Evolutionary conservation across 371 early-diverging fungal species (phyloP).

Genomic region (Syncephalastrum contaminatum): DNA sequence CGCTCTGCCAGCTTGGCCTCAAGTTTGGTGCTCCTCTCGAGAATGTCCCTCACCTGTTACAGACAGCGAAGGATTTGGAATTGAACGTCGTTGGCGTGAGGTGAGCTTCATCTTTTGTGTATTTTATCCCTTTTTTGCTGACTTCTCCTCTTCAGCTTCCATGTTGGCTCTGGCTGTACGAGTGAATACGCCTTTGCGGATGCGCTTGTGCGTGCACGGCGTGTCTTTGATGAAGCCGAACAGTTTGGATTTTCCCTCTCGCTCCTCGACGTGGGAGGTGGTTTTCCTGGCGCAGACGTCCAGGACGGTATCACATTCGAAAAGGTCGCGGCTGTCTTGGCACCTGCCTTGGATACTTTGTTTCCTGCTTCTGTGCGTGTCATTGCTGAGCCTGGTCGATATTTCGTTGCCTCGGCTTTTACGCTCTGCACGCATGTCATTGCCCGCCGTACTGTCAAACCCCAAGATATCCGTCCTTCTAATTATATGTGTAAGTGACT

Average conservation of each 20-base stretch:
- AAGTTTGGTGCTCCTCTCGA: slow-evolving; percentile 94
- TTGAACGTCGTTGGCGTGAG: slow-evolving; percentile 88
- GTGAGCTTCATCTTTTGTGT: slow-evolving; percentile 12
- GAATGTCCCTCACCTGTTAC: slow-evolving; percentile 67
- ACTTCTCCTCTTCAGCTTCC: slow-evolving; percentile 55
- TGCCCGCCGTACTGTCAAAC: slow-evolving; percentile 77
- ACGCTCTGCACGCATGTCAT: slow-evolving; percentile 90
- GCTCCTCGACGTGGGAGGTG: slow-evolving; percentile 95
- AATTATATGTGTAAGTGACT: slow-evolving; percentile 74
- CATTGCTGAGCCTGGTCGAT: slow-evolving; percentile 98
- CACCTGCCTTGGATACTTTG: slow-evolving; percentile 74
- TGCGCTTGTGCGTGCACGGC: slow-evolving; percentile 83
- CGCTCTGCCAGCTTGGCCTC: slow-evolving; percentile 89
- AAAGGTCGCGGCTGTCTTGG: slow-evolving; percentile 79
- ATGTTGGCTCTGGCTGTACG: slow-evolving; percentile 95
- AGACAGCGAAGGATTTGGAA: slow-evolving; percentile 76
- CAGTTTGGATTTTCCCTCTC: slow-evolving; percentile 73
- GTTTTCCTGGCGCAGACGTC: slow-evolving; percentile 89
- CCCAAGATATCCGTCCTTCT: slow-evolving; percentile 55
- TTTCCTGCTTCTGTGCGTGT: slow-evolving; percentile 79
- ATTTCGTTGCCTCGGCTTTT: slow-evolving; percentile 93
- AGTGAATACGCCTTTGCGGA: slow-evolving; percentile 90
- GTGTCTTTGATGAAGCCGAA: slow-evolving; percentile 84
- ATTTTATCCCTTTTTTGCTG: neutral
- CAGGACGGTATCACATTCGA: slow-evolving; percentile 78